Percentiles rank a stretch among this genome's conserved stretches.
phyloP scores from a whole-genome alignment of 331 rosid species.

The Acacia concinna region DNA sequence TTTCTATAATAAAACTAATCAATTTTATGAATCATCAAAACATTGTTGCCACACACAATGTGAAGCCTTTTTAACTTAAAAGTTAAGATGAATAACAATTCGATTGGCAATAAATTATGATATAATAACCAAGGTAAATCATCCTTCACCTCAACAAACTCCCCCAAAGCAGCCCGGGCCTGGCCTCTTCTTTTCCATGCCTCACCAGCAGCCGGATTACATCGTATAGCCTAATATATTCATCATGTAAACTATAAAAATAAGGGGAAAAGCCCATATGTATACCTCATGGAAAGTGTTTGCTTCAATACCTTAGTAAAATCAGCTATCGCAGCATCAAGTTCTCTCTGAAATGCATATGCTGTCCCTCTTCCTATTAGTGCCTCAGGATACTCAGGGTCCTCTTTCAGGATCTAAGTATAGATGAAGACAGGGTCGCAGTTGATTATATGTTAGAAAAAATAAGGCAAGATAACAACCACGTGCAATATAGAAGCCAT shows the following conservation, averaged over 20 bases:
- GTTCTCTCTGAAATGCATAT: slow-evolving; percentile 85
- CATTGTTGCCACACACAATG: neutral
- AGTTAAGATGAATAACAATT: neutral
- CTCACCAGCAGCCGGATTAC: slow-evolving; percentile 84
- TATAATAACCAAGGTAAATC: slow-evolving; percentile 30
- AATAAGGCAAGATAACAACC: slow-evolving; percentile 15
- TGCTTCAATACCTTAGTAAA: slow-evolving; percentile 79
- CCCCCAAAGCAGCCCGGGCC: slow-evolving; percentile 96
- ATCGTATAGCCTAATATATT: slow-evolving; percentile 74
- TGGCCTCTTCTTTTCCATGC: slow-evolving; percentile 99
- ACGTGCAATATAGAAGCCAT: slow-evolving; percentile 13
- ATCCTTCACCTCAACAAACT: slow-evolving; percentile 74
- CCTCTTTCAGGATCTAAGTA: slow-evolving; percentile 82
- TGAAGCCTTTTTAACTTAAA: neutral
- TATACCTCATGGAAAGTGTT: slow-evolving; percentile 26
- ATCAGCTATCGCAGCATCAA: slow-evolving; percentile 85
- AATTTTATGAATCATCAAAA: slow-evolving; percentile 6
- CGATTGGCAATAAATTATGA: neutral
- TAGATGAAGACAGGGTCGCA: slow-evolving; percentile 27
- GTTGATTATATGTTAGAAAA: slow-evolving; percentile 22
- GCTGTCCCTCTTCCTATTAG: slow-evolving; percentile 97
- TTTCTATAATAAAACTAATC: neutral
- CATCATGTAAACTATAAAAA: slow-evolving; percentile 15
- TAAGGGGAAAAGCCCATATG: slow-evolving; percentile 13
- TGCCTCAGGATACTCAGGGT: slow-evolving; percentile 93